Conservation (phyloP, 306 rosid species). For the Macrotyloma uniflorum region DNA sequence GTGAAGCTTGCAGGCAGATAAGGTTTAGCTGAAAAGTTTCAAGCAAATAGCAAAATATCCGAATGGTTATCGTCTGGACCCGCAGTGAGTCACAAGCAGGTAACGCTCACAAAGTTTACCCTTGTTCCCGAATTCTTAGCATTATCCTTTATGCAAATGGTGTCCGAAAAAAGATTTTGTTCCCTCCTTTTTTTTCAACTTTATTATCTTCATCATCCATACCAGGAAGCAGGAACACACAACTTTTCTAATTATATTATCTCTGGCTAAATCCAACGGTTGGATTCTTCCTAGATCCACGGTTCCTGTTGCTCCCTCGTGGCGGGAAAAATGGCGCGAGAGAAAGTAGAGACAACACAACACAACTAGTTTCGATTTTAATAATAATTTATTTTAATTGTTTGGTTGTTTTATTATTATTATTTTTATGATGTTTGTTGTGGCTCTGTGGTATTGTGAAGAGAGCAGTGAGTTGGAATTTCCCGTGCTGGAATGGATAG, state of each 20-base stretch:
- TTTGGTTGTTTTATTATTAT: neutral
- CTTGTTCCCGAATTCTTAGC: neutral
- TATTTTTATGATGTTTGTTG: neutral
- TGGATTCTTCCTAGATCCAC: slow-evolving; percentile 35
- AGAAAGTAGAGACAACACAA: neutral
- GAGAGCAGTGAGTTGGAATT: slow-evolving; percentile 31
- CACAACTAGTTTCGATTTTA: no score
- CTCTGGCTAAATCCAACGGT: slow-evolving; percentile 9
- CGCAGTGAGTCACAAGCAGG: neutral
- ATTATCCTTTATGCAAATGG: slow-evolving; percentile 37
- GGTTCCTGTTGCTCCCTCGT: slow-evolving; percentile 32
- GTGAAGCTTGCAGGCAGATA: no score
- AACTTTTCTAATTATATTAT: slow-evolving; percentile 34
- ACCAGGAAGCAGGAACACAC: slow-evolving; percentile 38
- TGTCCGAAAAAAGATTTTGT: slow-evolving; percentile 14
- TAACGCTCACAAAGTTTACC: neutral
- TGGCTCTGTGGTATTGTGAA: neutral
- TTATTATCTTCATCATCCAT: slow-evolving; percentile 36
- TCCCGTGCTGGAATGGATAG: slow-evolving; percentile 52
- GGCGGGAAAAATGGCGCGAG: slow-evolving; percentile 69
- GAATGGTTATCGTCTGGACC: no score
- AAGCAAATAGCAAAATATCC: no score
- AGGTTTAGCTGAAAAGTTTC: neutral
- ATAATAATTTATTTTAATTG: neutral
- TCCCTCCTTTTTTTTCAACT: slow-evolving; percentile 33